Evolutionary conservation across 768 basidiomycete species (phyloP).

Genomic region (Boletellus sp.): DNA sequence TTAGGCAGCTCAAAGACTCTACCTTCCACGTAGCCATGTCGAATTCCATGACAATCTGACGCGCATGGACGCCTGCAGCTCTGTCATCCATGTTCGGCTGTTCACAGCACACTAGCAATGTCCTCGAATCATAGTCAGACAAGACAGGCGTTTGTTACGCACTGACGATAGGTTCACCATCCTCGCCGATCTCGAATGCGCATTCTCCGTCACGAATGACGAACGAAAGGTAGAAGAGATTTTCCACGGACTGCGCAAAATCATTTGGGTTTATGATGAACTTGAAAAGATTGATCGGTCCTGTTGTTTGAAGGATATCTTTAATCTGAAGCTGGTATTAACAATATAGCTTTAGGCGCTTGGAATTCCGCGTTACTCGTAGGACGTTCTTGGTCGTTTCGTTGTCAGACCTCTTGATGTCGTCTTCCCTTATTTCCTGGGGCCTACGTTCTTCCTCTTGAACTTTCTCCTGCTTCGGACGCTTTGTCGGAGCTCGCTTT

Average conservation of each 20-base stretch:
- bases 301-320: constrained; percentile 49
- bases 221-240: constrained; percentile 93
- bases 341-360: neutral
- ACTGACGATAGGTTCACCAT: constrained; percentile 78
- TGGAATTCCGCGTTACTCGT: constrained; percentile 45
- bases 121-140: neutral
- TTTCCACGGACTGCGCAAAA: constrained; percentile 94
- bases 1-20: constrained; percentile 14
- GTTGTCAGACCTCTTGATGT: constrained; percentile 79
- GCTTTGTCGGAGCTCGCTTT: constrained; percentile 56
- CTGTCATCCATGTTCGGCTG: constrained; percentile 64
- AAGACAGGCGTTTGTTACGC: constrained; percentile 24
- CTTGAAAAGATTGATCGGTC: constrained; percentile 71
- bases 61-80: constrained; percentile 58
- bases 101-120: constrained; percentile 54
- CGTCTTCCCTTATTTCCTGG: constrained; percentile 77
- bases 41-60: constrained; percentile 88
- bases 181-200: constrained; percentile 61
- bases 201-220: constrained; percentile 83
- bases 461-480: constrained; percentile 68
- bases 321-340: constrained; percentile 46
- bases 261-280: constrained; percentile 88
- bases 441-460: constrained; percentile 67
- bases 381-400: constrained; percentile 87
- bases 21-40: constrained; percentile 91